Conservation (phyloP, 23 red algal species). For the Agarophyton chilense region DNA sequence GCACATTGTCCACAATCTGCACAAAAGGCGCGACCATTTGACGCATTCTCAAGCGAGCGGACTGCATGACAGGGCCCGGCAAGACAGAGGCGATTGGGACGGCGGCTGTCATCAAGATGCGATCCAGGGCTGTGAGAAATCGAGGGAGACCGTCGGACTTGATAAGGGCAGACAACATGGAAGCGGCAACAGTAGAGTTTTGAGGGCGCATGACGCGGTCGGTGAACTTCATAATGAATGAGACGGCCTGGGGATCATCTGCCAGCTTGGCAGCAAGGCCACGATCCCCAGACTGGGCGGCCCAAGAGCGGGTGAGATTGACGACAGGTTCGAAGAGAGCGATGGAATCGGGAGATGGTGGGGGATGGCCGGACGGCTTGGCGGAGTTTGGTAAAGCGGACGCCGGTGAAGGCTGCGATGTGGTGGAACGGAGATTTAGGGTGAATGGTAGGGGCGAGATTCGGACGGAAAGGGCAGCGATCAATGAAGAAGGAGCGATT, state of each 20-base stretch:
- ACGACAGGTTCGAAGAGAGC: not conserved
- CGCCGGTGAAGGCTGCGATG: not conserved
- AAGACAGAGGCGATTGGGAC: constrained; percentile 8
- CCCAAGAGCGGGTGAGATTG: not conserved
- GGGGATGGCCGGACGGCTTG: not conserved
- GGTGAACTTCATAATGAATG: constrained; percentile 69
- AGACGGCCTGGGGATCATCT: constrained; percentile 23
- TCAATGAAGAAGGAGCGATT: not conserved
- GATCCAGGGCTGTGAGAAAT: constrained; percentile 34
- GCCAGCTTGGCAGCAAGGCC: constrained; percentile 9
- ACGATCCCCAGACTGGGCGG: not conserved
- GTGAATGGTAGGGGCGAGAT: not conserved
- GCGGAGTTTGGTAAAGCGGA: not conserved
- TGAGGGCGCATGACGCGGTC: constrained; percentile 61
- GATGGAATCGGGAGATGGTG: not conserved
- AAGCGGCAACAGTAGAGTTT: constrained; percentile 34
- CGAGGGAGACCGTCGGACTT: constrained; percentile 1
- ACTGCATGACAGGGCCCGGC: constrained; percentile 25
- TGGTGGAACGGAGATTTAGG: not conserved
- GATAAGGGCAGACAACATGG: constrained; percentile 11
- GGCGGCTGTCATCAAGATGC: constrained; percentile 5
- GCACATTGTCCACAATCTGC: constrained; percentile 32
- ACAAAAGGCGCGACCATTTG: constrained; percentile 44
- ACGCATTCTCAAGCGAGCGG: constrained; percentile 44
- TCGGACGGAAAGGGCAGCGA: not conserved